Conservation (phyloP, 306 rosid genomes). For the Arachis stenosperma region DNA sequence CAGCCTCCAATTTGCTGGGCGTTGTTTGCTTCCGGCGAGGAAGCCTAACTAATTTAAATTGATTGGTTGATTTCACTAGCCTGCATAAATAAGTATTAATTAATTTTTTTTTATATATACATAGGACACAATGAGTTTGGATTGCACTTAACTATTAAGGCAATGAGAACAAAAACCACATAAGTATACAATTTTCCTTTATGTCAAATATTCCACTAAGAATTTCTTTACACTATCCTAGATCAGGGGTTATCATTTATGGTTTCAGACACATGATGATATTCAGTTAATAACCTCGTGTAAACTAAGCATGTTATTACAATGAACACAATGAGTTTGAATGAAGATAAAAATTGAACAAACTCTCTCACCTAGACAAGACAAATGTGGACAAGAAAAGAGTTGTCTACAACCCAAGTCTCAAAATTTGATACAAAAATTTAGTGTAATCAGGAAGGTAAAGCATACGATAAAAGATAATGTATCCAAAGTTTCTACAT, state of each 20-base stretch:
- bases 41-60: no score
- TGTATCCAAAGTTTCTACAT: conserved; percentile 27
- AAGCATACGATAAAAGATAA: conserved; percentile 24
- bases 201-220: no score
- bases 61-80: no score
- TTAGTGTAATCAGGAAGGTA: conserved; percentile 12
- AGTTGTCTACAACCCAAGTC: conserved; percentile 24
- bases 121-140: not conserved
- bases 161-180: not conserved
- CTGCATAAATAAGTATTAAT: no score
- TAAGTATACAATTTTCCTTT: no score
- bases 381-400: conserved; percentile 20
- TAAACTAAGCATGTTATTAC: conserved; percentile 15
- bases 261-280: not conserved
- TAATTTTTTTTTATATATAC: no score
- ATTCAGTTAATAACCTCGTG: conserved; percentile 7
- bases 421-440: conserved; percentile 36
- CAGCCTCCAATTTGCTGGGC: not conserved
- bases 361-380: not conserved
- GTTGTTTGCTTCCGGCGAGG: not conserved
- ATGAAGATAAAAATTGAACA: conserved; percentile 30
- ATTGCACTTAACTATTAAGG: no score
- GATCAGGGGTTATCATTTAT: not conserved
- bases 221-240: not conserved
- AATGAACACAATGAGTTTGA: conserved; percentile 29